These are phyloP conservation scores for Ogataea methylovora DNA, from an alignment of 805 yeast species.

Conservation along the genomic window DNA sequence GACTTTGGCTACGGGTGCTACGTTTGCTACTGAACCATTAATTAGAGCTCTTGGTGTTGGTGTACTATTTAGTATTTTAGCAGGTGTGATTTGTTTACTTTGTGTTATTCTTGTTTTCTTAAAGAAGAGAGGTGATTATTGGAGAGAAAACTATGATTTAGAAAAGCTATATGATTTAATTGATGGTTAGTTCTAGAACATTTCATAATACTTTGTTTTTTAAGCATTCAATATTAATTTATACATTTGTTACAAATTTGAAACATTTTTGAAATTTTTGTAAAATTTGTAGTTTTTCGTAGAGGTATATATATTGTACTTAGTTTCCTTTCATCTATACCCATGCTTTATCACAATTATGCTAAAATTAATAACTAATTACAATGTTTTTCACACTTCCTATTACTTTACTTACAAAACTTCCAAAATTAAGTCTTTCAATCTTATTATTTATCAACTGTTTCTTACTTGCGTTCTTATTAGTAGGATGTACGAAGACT, in stretches of 20 bases:
- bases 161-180: slow-evolving; percentile 48
- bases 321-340: no score
- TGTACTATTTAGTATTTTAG: slow-evolving; percentile 57
- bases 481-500: slow-evolving; percentile 45
- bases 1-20: slow-evolving; percentile 66
- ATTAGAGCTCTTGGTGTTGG: slow-evolving; percentile 64
- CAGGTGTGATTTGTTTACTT: slow-evolving; percentile 44
- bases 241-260: not conserved
- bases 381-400: not conserved
- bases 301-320: no score
- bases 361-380: not conserved
- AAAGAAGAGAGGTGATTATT: slow-evolving; percentile 48
- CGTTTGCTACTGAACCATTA: slow-evolving; percentile 70
- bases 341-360: no score
- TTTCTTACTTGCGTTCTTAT: slow-evolving; percentile 45
- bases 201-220: not conserved
- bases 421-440: not conserved
- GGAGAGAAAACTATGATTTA: slow-evolving; percentile 58
- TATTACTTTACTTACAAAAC: not conserved
- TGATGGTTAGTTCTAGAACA: slow-evolving; percentile 11
- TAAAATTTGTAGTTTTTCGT: no score
- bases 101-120: slow-evolving; percentile 36
- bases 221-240: not conserved
- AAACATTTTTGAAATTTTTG: no score
- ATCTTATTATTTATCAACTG: slow-evolving; percentile 30